phyloP scores from a whole-genome alignment of 208 protist genomes.

The Acanthamoeba triangularis region DNA sequence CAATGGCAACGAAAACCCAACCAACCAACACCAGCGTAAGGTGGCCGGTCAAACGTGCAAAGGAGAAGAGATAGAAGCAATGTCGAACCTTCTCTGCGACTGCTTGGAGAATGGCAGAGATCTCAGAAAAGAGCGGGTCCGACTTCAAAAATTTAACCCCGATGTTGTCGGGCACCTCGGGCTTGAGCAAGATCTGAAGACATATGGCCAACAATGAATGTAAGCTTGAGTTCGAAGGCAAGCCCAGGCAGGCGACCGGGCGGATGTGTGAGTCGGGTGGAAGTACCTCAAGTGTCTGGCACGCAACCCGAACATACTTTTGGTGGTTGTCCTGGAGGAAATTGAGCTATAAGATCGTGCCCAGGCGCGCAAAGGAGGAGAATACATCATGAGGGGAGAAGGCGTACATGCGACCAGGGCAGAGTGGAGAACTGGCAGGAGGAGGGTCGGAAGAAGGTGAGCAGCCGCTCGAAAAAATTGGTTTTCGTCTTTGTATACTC shows the following conservation, averaged over 20 bases:
- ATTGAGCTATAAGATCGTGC: neutral
- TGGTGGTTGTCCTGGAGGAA: conserved; percentile 9
- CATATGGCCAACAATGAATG: too few species aligned
- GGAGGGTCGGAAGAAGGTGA: conserved; percentile 80
- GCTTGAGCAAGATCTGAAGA: conserved; percentile 50
- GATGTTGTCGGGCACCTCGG: conserved; percentile 17
- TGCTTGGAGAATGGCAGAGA: conserved; percentile 63
- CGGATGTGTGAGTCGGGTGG: neutral
- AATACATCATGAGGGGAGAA: neutral
- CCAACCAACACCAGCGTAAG: neutral
- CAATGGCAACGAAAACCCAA: conserved; percentile 9
- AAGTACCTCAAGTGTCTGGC: conserved; percentile 69
- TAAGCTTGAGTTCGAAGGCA: neutral
- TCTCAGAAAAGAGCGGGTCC: conserved; percentile 44
- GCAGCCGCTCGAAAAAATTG: conserved; percentile 84
- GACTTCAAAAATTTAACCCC: conserved; percentile 60
- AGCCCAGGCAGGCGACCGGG: too few species aligned
- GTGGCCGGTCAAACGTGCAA: too few species aligned
- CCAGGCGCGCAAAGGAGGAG: neutral
- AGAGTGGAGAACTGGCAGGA: conserved; percentile 80
- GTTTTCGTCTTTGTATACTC: conserved; percentile 78
- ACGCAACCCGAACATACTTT: conserved; percentile 81
- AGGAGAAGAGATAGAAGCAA: neutral
- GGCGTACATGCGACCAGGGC: conserved; percentile 82
- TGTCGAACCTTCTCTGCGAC: conserved; percentile 58